phyloP scores from a whole-genome alignment of 202 grass and related monocot genomes.

The Bolboschoenoplectus hybrid region DNA sequence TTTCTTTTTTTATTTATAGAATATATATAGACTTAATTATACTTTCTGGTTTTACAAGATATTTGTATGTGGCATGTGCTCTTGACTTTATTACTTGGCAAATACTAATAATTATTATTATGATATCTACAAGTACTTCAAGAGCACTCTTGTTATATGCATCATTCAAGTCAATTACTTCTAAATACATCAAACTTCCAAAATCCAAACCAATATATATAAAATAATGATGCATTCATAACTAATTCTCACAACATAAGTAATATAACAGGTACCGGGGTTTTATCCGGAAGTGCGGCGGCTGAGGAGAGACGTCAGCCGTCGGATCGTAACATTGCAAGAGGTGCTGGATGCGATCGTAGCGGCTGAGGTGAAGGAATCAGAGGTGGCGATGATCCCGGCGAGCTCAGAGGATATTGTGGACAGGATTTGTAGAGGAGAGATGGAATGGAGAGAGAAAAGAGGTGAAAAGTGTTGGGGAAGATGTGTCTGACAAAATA shows the following conservation, averaged over 20 bases:
- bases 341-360: slow-evolving; percentile 77
- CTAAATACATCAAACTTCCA: neutral
- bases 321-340: slow-evolving; percentile 71
- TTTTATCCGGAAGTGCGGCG: slow-evolving; percentile 77
- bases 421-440: slow-evolving; percentile 50
- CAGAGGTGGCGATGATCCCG: slow-evolving; percentile 51
- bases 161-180: neutral
- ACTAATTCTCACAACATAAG: neutral
- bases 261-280: slow-evolving; percentile 50
- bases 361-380: slow-evolving; percentile 40
- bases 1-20: no score
- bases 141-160: neutral
- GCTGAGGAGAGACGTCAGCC: slow-evolving; percentile 63
- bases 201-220: neutral
- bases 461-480: slow-evolving; percentile 6
- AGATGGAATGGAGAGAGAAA: slow-evolving; percentile 11
- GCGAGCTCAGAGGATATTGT: slow-evolving; percentile 64
- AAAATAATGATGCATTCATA: neutral
- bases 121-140: neutral
- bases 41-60: no score
- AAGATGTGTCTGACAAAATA: neutral
- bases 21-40: no score
- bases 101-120: no score
- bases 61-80: neutral
- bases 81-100: no score